Percentiles rank a stretch among this genome's conserved stretches.
phyloP scores from a whole-genome alignment of 2,329 filamentous ascomycete genomes.

The Colletotrichum tanaceti region DNA sequence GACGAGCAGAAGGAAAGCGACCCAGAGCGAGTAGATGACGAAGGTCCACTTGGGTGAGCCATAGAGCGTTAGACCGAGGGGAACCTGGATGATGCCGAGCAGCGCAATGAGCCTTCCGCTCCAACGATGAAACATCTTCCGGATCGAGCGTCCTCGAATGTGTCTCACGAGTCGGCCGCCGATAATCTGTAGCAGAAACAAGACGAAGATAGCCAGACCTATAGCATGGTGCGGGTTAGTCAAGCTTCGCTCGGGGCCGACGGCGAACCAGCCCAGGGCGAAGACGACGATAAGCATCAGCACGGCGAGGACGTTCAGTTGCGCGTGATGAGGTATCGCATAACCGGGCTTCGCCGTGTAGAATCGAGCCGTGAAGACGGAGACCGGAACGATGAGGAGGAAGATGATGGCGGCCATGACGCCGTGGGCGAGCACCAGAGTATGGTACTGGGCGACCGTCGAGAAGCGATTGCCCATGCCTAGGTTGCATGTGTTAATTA shows the following conservation, averaged over 20 bases:
- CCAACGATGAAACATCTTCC: constrained; percentile 85
- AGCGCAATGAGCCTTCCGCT: constrained; percentile 81
- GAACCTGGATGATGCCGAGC: constrained; percentile 86
- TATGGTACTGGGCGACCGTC: constrained; percentile 75
- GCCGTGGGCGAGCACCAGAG: constrained; percentile 76
- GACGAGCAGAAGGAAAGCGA: constrained; percentile 74
- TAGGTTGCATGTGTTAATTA: constrained; percentile 51
- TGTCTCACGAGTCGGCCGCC: constrained; percentile 73
- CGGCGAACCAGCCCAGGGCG: constrained; percentile 80
- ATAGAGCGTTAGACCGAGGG: constrained; percentile 89
- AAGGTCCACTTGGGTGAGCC: constrained; percentile 89
- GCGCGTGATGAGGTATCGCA: constrained; percentile 77
- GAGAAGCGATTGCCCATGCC: constrained; percentile 87
- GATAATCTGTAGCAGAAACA: constrained; percentile 77
- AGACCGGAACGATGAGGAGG: constrained; percentile 76
- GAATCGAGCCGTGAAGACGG: constrained; percentile 81
- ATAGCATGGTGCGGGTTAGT: constrained; percentile 90
- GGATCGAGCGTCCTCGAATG: constrained; percentile 61
- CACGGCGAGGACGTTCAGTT: constrained; percentile 77
- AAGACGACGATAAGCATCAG: constrained; percentile 78
- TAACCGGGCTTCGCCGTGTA: constrained; percentile 70
- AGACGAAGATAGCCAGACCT: constrained; percentile 80
- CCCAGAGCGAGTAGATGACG: constrained; percentile 85
- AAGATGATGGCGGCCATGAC: constrained; percentile 79
- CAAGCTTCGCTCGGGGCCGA: constrained; percentile 76